Base-by-base conservation (phyloP, 1,139 yeast genomes). In the Williopsis jadinii region DNA sequence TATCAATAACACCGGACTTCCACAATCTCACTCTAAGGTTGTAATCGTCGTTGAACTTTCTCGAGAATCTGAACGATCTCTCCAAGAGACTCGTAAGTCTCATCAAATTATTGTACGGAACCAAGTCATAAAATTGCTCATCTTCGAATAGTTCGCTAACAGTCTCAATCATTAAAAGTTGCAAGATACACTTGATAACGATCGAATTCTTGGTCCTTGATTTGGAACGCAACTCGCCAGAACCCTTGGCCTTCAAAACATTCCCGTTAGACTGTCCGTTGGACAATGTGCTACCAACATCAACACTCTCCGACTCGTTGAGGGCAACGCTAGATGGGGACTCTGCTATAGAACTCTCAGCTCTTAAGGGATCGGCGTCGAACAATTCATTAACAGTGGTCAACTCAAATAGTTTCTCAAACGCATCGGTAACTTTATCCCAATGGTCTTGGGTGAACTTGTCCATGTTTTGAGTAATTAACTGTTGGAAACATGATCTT, bases 1-100 rank as follows among this genome's bases (percentile, higher is more conserved):
- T 84, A 56, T 87, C 95, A 65, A 90, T 92, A 31, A 88, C 81
- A 2, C 97, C 96, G 9, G 94, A 87, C 56, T 87, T 85, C 82
- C 95, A 90, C 38, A 94, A 69, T 49, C 95, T 70, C 15, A 85
- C 84, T 50, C 99, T 71, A 50, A 92, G 69, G 43, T 87, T 92
- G 59, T 84, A 83, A 62, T 94, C 88, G 48, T 82, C 92, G 60
- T 94, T 94, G 69, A 94, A 94, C 45, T 73, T 77, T 52, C 83
- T 77, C 6, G 98, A 86, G 65, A 94, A 92, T 44, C 73, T 68
- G 64, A 86, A 90, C 46, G 96, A 84, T 38, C 68, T 67, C 48
- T 77, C 73, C 47, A 92, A 66, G 36, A 85, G 64, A 2, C 68
- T 63, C 0, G 90, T 75, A 40, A 92, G 58, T 42, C 73, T 66